Evolutionary conservation across 805 yeast species (phyloP), one percentile per base, ranked within the genome.

Genomic region (Kodamaea lidongshanica): DNA sequence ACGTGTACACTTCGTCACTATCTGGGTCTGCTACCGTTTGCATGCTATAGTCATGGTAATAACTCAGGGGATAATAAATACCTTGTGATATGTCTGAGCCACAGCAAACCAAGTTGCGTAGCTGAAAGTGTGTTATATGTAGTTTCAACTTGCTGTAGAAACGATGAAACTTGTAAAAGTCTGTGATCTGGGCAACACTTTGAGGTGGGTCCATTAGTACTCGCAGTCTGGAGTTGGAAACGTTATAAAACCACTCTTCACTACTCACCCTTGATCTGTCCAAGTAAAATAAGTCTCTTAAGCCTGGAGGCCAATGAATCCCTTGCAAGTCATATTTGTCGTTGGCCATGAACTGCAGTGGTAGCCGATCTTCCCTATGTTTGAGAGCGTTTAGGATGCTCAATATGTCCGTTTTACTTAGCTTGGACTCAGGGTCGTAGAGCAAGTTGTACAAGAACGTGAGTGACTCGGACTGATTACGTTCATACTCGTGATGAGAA

Each of bases 71-170:
- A 33, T 61, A 63, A 39, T 47, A 63, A n/a, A 63, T 52, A 5
- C 67, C 67, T 25, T 51, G 52, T 8, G 50, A 45, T 30, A 43
- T 43, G 26, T 46, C 51, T 8, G 50, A 50, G 18, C 56, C 57
- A 40, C 56, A 67, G 33, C 62, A 60, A 6, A 76, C 64, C 28
- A 74, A 50, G 34, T 72, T 67, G 10, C 81, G 52, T 19, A 76
- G 54, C 50, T 75, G 81, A 46, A 74, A 74, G 54, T 77, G 81
- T 12, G 68, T 64, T 8, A 73, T 54, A 38, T 61, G 65, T 5
- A 77, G 71, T 30, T 62, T 65, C 6, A 76, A 60, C 35, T 54
- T 49, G 34, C 63, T 48, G 50, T 50, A 67, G 39, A 63, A 68
- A 30, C 52, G 54, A 19, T 58, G 49, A 38, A 61, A 65, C 35